Base-by-base conservation (phyloP, 768 basidiomycete species). In the Chalciporus sphaerocephalus region DNA sequence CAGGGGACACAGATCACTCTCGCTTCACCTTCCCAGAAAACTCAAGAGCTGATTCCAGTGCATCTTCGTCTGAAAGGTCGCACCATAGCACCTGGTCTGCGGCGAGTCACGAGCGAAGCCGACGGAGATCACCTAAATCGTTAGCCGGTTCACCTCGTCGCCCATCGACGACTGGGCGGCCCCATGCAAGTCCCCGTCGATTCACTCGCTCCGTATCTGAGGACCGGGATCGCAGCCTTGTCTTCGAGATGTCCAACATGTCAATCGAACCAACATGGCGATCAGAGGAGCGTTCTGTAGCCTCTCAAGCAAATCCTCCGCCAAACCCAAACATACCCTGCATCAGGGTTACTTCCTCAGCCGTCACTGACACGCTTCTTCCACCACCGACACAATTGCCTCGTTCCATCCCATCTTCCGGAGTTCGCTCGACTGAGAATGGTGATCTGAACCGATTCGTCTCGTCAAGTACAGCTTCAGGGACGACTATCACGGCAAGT, bases 401-500 rank as follows among this genome's bases (percentile, higher is more conserved):
- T 6, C 62, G 54, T 16, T 59, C 74, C 10, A 73, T 79, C 58
- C 76, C 80, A 21, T 67, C 79, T 7, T 72, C 72, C 16, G 77
- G 81, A 25, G 50, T 80, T 20, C 80, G 75, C 21, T 62, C 73
- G 24, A 69, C 73, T 2, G 69, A 74, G 13, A 79, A 78, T 51
- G 83, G 83, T 15, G 92, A 93, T 60, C 73, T 93, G 36, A 89
- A 87, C 57, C 85, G 93, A 20, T 91, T 90, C 58, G 89, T 94
- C 8, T 94, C 92, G 6, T 86, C 90, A 12, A 90, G 91, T 57
- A 93, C 92, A 8, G 75, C 81, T 24, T 89, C 87, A 4, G 76
- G 74, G 15, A 87, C 85, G 11, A 87, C 85, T 15, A 62, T 86
- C 40, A 87, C 85, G 10, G 70, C 78, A 4, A 80, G 80, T 32